phyloP scores from a whole-genome alignment of 2,329 filamentous ascomycete species.

The Sporothrix protearum region DNA sequence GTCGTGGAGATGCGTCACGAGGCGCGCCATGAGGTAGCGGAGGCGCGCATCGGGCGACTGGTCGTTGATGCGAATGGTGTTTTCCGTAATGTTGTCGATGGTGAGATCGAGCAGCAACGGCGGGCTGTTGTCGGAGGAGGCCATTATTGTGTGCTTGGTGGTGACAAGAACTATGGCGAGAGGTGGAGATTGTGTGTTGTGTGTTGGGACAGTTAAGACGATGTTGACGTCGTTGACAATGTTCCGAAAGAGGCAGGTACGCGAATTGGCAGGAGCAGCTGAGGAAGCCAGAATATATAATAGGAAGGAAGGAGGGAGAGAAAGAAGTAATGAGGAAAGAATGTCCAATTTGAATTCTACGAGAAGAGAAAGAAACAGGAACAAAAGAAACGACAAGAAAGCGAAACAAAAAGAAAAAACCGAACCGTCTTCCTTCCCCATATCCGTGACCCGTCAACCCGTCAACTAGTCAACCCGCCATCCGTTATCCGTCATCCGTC shows the following conservation, averaged over 20 bases:
- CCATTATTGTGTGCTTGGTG: constrained; percentile 2
- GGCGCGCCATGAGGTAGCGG: constrained; percentile 67
- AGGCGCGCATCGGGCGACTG: constrained; percentile 62
- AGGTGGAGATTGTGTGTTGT: background rate
- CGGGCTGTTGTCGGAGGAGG: constrained; percentile 9
- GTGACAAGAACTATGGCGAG: background rate
- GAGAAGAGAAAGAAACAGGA: background rate
- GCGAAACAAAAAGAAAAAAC: too few relatives aligned
- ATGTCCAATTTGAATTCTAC: background rate
- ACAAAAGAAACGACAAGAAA: too few relatives aligned
- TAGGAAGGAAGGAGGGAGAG: background rate
- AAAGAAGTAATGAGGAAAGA: background rate
- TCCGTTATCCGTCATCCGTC: background rate
- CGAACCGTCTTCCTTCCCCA: too few relatives aligned
- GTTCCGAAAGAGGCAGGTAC: background rate
- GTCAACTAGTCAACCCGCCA: background rate
- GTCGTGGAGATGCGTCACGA: constrained; percentile 76
- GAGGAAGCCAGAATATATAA: background rate
- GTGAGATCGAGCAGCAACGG: constrained; percentile 55
- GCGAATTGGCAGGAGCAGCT: background rate
- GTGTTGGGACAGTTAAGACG: background rate
- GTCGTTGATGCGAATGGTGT: constrained; percentile 71
- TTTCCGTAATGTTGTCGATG: constrained; percentile 76
- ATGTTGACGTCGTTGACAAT: background rate
- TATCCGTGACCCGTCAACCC: background rate